Evolutionary conservation across 495 filamentous ascomycete species (phyloP), one percentile per base, ranked within the genome.

Genomic region (Cenococcum geophilum): DNA sequence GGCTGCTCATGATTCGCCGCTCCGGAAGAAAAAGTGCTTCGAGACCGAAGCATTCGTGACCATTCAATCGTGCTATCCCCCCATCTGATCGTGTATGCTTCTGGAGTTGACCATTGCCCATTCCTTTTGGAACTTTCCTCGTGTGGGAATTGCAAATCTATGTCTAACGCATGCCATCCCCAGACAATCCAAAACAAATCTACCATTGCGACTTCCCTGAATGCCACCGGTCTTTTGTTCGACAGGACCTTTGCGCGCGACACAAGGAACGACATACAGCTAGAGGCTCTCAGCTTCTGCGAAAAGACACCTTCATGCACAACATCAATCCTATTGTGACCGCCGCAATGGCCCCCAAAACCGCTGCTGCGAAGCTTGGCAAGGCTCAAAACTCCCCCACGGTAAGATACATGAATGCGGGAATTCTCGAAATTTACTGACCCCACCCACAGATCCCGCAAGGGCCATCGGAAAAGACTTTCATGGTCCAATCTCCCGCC

Each of bases 241-340:
- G 93, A 67, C 91, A 96, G 66, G 93, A 98, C 70, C 81, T 98
- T 51, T 95, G 95, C 68, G 84, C 91, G 64, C 86, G 93, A 25
- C 93, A 98, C 78, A 86, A 88, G 70, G 93, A 97, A 71, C 85
- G 93, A 59, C 93, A 98, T 73, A 96, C 90, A n/a, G 92, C 91
- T 61, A 87, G 91, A 68, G 93, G 92, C 50, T 97, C 92, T 14
- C 91, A 95, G 73, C 77, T 97, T 54, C 92, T 92, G 75, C 86
- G 91, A 62, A 95, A 93, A 71, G 93, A 97, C 70, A 82, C 83
- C 45, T 79, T 86, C 67, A 75, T 86, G 65, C 80, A 83, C 65
- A 84, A 84, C 70, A 74, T 74, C 45, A 68, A 67, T 43, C 66
- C 69, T 16, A 69, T 71, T 49, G 67, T 67, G 35, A 65, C 66